Conservation (phyloP, 495 filamentous ascomycete species). For the Cryomyces antarcticus region DNA sequence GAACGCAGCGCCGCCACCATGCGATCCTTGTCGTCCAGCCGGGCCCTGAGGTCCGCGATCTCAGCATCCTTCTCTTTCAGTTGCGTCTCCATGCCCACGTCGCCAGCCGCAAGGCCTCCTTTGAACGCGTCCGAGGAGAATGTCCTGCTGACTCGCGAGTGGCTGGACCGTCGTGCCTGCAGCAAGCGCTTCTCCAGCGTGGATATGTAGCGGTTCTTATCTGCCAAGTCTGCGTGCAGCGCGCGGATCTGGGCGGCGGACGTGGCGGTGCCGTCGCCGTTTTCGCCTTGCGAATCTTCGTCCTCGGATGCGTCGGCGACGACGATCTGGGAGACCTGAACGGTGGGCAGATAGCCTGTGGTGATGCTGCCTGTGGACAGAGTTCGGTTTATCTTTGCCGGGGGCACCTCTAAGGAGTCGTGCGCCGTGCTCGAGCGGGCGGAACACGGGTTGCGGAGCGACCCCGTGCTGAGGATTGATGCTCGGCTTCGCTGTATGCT, state of each 20-base stretch:
- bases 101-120: conserved; percentile 25
- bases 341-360: conserved; percentile 3
- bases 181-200: conserved; percentile 82
- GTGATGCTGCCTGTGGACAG: not conserved
- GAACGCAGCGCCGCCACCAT: conserved; percentile 83
- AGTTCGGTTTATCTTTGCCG: not conserved
- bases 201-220: conserved; percentile 91
- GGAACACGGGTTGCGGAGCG: conserved; percentile 24
- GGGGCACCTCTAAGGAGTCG: conserved; percentile 8
- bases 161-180: conserved; percentile 79
- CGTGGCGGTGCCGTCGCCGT: conserved; percentile 70
- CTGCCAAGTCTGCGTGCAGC: conserved; percentile 75
- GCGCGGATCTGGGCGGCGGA: conserved; percentile 64
- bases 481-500: conserved; percentile 42
- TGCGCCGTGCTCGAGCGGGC: conserved; percentile 30
- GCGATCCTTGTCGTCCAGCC: conserved; percentile 85
- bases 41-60: conserved; percentile 72
- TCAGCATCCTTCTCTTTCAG: conserved; percentile 85
- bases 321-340: conserved; percentile 5
- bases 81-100: conserved; percentile 38
- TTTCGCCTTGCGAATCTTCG: conserved; percentile 57
- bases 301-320: conserved; percentile 17
- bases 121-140: conserved; percentile 12
- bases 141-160: conserved; percentile 55
- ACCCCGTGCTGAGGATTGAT: conserved; percentile 28